Evolutionary conservation across 768 basidiomycete genomes (phyloP).

Genomic region (Gloeophyllum trabeum): DNA sequence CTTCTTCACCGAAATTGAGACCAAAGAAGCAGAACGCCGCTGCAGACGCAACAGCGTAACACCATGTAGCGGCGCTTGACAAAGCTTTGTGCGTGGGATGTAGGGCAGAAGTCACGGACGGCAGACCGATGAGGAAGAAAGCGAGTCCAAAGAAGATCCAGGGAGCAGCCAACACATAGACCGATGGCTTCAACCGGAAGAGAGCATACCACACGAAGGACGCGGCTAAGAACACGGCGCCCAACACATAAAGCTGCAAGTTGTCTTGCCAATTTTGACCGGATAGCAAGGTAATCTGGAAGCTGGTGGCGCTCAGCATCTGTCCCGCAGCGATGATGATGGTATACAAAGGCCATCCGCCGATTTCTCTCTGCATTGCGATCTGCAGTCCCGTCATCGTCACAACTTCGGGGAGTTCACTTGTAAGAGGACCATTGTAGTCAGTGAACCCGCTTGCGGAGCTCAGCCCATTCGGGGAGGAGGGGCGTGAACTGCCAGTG

Average conservation of each 20-base stretch:
- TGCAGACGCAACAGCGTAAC: conserved; percentile 85
- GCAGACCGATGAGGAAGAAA: conserved; percentile 86
- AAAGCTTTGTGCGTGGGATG: conserved; percentile 53
- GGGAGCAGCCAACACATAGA: conserved; percentile 76
- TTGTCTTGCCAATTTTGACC: conserved; percentile 78
- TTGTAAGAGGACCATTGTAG: conserved; percentile 30
- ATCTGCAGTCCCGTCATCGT: conserved; percentile 83
- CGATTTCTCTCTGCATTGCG: conserved; percentile 67
- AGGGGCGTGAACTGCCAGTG: conserved; percentile 55
- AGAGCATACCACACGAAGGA: conserved; percentile 85
- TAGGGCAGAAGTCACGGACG: conserved; percentile 56
- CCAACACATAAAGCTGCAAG: conserved; percentile 83
- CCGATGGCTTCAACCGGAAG: conserved; percentile 80
- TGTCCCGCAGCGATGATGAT: conserved; percentile 82
- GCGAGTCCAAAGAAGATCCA: conserved; percentile 90
- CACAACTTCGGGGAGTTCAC: conserved; percentile 39
- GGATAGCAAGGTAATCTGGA: conserved; percentile 86
- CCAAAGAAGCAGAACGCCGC: conserved; percentile 92
- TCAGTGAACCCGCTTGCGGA: conserved; percentile 30
- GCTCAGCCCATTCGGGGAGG: conserved; percentile 31
- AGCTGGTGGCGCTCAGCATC: conserved; percentile 87
- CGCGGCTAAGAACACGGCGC: conserved; percentile 76
- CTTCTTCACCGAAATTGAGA: conserved; percentile 95
- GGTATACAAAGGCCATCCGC: conserved; percentile 86
- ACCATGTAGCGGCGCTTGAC: conserved; percentile 77